Base-by-base conservation (phyloP, 805 yeast species). In the Myxozyma geophila region DNA sequence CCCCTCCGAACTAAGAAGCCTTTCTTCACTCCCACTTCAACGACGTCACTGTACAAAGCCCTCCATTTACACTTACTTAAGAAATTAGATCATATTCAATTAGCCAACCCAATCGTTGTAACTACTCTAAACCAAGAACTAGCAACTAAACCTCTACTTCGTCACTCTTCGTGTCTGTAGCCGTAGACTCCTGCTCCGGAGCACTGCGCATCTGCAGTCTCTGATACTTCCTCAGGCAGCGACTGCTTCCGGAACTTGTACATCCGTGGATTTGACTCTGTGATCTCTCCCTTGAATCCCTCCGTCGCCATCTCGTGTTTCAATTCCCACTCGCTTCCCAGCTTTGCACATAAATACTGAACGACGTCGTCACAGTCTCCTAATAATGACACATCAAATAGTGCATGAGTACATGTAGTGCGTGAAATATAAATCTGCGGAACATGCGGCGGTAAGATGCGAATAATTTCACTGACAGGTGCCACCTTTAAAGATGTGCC, bases 401-500 rank as follows among this genome's bases (percentile, higher is more conserved):
- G 89, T 52, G 87, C 83, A 71, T 89, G 96, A 43, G 79, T 80
- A 19, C 90, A 86, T 0, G 89, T 86, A 71, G 90, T 95, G 71
- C 83, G 85, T 73, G 90, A 89, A 67, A 92, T 88, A 61, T 89
- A 79, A 4, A 92, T 80, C 75, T 91, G 96, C 0, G 97, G 97
- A 1, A 89, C 86, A n/a, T 82, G 75, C n/a, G 81, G 81, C 0
- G 87, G 86, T 1, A 92, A 77, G 76, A 83, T 80, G 66, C 90
- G 87, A n/a, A 90, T 92, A 62, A 92, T 89, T 58, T 90, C 92
- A 58, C 91, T 86, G 4, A 92, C 97, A 0, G 98, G 98, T 0
- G 96, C 91, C 28, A 92, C 98, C 73, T 92, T 90, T 68, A 92
- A 80, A 21, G 97, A 91, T 0, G 98, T 92, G 17, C 98, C 98